Conservation (phyloP, 2,329 filamentous ascomycete species). For the Diaporthe aspalathi region DNA sequence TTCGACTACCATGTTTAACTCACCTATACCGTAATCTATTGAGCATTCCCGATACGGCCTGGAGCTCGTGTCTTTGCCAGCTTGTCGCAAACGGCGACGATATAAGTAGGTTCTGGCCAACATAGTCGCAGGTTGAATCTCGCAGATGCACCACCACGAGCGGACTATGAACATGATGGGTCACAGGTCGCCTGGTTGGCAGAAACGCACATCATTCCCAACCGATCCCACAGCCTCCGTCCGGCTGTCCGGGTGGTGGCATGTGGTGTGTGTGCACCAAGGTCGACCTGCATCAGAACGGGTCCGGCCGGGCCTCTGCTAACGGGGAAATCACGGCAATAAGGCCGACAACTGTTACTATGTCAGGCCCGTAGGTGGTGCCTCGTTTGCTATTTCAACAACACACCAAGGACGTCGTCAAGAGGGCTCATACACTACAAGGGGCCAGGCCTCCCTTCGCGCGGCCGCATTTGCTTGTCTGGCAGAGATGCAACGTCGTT, state of each 20-base stretch:
- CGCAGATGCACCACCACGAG: not conserved
- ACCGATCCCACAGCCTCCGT: conserved; percentile 7
- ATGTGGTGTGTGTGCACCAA: conserved; percentile 13
- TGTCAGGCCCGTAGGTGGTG: not conserved
- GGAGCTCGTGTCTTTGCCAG: not conserved
- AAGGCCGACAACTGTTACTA: not conserved
- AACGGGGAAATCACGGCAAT: conserved; percentile 21
- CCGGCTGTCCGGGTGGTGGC: conserved; percentile 22
- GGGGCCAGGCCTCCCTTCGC: not conserved
- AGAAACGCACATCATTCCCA: not conserved
- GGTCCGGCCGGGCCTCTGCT: conserved; percentile 18
- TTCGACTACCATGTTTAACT: not conserved
- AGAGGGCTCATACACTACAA: conserved; percentile 8
- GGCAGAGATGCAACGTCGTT: conserved; percentile 20
- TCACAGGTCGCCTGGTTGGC: not conserved
- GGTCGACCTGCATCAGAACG: conserved; percentile 26
- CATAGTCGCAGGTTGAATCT: not conserved
- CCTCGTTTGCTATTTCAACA: not conserved
- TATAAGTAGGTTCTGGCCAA: not conserved
- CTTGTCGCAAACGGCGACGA: not conserved
- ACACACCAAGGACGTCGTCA: not conserved
- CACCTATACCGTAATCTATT: not conserved
- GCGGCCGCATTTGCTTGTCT: conserved; percentile 15
- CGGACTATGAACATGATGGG: conserved; percentile 10
- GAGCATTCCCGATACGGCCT: not conserved